Evolutionary conservation across 2,329 filamentous ascomycete species (phyloP), one percentile per base, ranked within the genome.

Genomic region (Colletotrichum sp.): DNA sequence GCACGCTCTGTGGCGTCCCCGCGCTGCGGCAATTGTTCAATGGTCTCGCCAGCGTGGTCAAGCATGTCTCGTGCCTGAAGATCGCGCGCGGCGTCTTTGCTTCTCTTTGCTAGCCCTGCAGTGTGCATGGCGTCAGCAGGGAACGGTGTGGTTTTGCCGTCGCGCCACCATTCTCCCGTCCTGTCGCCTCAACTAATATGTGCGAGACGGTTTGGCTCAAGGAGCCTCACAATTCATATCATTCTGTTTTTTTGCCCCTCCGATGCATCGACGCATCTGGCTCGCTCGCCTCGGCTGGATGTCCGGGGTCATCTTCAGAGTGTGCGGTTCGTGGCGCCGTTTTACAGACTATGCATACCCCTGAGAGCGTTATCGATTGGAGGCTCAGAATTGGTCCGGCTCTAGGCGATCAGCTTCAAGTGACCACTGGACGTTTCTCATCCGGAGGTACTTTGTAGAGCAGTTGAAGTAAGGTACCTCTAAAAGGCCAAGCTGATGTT

Each of bases 1-100:
- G 61, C 70, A 18, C 24, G 10, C 16, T 13, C 38, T 34, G 67
- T 71, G 48, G 59, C 68, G 55, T 10, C 59, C 59, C 28, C 21
- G 59, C 59, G 72, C 30, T 52, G 52, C 61, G 72, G 72, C 67
- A 71, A 38, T 61, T 48, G 55, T 18, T 63, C 30, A 21, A 56
- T 62, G 62, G 52, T 55, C 43, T 65, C 38, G 71, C 66, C 43
- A 34, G 16, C 34, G 6, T 32, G 26, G 30, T 43, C 13, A 36
- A 14, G 30, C n/a, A 69, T 59, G 56, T 70, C 66, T 70, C n/a
- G 58, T 72, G 32, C 68, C 68, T 72, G 69, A 66, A 72, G 72
- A 74, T 72, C 38, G 30, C 30, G 61, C 38, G 16, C 34, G 59
- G 21, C 36, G 21, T 55, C 26, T 21, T 34, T 43, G 24, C 34